phyloP scores from a whole-genome alignment of 495 filamentous ascomycete species.

The Pseudevernia furfuracea region DNA sequence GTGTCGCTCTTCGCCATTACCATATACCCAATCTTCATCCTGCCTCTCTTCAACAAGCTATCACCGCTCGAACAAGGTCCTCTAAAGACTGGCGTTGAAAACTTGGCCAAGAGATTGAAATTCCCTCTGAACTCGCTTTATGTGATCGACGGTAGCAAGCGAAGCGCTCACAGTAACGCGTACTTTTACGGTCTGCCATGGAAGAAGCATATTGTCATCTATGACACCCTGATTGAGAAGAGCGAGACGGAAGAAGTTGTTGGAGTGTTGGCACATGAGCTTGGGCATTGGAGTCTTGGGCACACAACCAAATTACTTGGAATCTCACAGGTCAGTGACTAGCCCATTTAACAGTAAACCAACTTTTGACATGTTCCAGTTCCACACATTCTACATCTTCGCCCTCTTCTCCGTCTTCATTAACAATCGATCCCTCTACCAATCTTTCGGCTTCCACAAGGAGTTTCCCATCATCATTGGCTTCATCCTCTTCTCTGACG shows the following conservation, averaged over 20 bases:
- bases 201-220: slow-evolving; percentile 99
- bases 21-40: slow-evolving; percentile 87
- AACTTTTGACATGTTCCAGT: slow-evolving; percentile 32
- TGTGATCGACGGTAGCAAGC: slow-evolving; percentile 96
- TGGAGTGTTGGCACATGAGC: slow-evolving; percentile 88
- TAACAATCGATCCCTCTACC: slow-evolving; percentile 84
- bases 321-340: slow-evolving; percentile 59
- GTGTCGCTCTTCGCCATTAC: slow-evolving; percentile 91
- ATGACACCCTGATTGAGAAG: slow-evolving; percentile 95
- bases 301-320: slow-evolving; percentile 89
- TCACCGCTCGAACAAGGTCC: slow-evolving; percentile 80
- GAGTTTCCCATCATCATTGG: slow-evolving; percentile 90
- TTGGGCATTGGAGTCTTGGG: slow-evolving; percentile 92
- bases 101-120: slow-evolving; percentile 70
- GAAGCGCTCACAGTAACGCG: slow-evolving; percentile 93
- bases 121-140: slow-evolving; percentile 88
- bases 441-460: slow-evolving; percentile 80
- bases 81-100: slow-evolving; percentile 83
- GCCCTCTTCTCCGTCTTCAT: slow-evolving; percentile 93
- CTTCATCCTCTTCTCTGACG: slow-evolving; percentile 93
- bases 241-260: slow-evolving; percentile 85
- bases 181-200: slow-evolving; percentile 98
- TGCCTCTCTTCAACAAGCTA: slow-evolving; percentile 97
- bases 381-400: slow-evolving; percentile 94
- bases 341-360: slow-evolving; percentile 24